Evolutionary conservation across 1,284 basidiomycete species (phyloP), one percentile per base, ranked within the genome.

Genomic region (Leccinum ponderosum): DNA sequence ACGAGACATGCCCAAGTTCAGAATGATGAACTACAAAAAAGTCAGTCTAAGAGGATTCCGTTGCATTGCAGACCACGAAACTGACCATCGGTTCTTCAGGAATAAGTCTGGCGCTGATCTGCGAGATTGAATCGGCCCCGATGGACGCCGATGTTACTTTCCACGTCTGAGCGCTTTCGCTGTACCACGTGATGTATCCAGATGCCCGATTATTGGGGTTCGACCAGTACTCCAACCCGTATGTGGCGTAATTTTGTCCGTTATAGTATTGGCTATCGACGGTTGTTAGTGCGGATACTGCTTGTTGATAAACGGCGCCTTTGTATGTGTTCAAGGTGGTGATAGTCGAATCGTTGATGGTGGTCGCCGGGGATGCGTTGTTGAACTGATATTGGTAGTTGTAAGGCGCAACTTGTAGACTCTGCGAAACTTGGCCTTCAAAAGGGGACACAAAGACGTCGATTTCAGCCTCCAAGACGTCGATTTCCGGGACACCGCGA

Each of bases 401-500:
- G 76, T 89, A 95, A 11, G 91, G 91, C n/a, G 92, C 93, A 52
- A 83, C 76, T 75, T 95, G 93, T 66, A 83, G 82, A 63, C 87
- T 91, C 75, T 95, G 93, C 3, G 93, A 94, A 2, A 88, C 89
- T 66, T 87, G 76, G 53, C 88, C 87, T 66, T 70, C 68, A 78
- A 80, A 83, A 14, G 68, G 68, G 77, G 61, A 75, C 77, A 55
- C 78, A 15, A 2, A 56, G 3, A 73, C 69, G 64, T 83, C 79
- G 53, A 87, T 72, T 66, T 86, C 81, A 3, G 90, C 86, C 75
- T 95, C 93, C 64, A 95, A 77, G 37, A 94, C 82, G 76, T 95
- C 92, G 64, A 96, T 92, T 77, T 96, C 94, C 0, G 94, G 94
- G 0, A 91, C 91, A 5, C 87, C 83, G 58, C 94, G 84, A n/a